Conservation (phyloP, 306 rosid genomes). For the Cercis canadensis region DNA sequence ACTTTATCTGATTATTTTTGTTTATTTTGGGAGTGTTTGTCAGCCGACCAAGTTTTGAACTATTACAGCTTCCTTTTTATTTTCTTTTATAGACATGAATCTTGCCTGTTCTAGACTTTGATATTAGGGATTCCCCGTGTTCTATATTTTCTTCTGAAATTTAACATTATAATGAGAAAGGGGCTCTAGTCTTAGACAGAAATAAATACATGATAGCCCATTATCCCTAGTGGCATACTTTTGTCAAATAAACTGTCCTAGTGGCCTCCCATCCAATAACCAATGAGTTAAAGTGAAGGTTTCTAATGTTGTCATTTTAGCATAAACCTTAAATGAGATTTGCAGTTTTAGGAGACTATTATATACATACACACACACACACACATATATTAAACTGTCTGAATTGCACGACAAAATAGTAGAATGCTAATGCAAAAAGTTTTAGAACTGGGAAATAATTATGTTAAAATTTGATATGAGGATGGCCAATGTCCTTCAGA, state of each 20-base stretch:
- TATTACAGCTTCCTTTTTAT: constrained; percentile 19
- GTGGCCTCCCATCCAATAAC: background rate
- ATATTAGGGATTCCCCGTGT: constrained; percentile 23
- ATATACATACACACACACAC: too few relatives aligned
- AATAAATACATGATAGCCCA: background rate
- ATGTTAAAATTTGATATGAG: background rate
- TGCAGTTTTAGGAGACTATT: background rate
- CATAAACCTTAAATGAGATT: constrained; percentile 1
- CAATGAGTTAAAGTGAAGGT: constrained; percentile 13
- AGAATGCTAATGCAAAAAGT: constrained; percentile 7
- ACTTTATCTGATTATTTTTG: constrained; percentile 29
- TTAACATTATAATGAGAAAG: constrained; percentile 22
- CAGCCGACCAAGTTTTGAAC: constrained; percentile 24
- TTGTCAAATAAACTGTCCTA: background rate
- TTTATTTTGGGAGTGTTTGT: constrained; percentile 29
- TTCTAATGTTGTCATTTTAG: constrained; percentile 4
- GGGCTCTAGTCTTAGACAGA: background rate
- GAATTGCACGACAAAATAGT: background rate
- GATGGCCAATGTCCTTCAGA: constrained; percentile 10
- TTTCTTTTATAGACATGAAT: constrained; percentile 5
- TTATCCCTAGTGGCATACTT: too few relatives aligned
- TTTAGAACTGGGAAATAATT: constrained; percentile 1
- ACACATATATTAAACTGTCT: background rate
- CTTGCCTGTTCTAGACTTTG: constrained; percentile 16
- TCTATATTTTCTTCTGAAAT: background rate